These are phyloP conservation scores for Pulveroboletus sp. DNA, from an alignment of 768 basidiomycete species.

Conservation along the genomic window DNA sequence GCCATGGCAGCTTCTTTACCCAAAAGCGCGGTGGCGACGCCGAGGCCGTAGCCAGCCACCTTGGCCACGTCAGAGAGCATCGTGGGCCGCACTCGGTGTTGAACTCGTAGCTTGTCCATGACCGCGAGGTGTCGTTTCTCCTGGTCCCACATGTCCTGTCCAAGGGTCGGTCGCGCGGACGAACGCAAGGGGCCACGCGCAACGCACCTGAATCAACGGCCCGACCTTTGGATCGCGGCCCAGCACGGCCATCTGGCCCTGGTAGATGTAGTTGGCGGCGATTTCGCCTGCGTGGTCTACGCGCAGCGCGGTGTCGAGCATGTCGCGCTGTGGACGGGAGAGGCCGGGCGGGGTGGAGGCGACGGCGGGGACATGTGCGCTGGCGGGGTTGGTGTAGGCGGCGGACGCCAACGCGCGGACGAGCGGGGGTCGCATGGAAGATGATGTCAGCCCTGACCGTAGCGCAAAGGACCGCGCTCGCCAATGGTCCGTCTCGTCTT, in stretches of 20 bases:
- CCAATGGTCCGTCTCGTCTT: conserved; percentile 31
- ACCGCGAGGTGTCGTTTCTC: conserved; percentile 88
- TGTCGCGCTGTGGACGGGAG: conserved; percentile 43
- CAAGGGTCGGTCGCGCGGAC: conserved; percentile 1
- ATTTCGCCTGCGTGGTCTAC: conserved; percentile 96
- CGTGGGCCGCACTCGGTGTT: conserved; percentile 84
- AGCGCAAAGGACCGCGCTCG: conserved; percentile 34
- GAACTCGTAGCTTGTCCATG: conserved; percentile 79
- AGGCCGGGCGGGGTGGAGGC: conserved; percentile 55
- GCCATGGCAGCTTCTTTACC: conserved; percentile 96
- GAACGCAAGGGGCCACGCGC: neutral
- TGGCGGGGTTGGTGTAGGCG: conserved; percentile 43
- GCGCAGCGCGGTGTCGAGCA: conserved; percentile 66
- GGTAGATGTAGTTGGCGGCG: conserved; percentile 94
- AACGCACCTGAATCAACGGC: conserved; percentile 69
- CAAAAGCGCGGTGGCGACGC: conserved; percentile 80
- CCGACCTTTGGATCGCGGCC: conserved; percentile 52
- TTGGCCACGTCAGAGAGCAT: conserved; percentile 81
- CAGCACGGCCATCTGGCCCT: conserved; percentile 77
- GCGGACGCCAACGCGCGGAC: conserved; percentile 38
- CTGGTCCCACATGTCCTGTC: conserved; percentile 96
- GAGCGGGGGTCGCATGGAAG: conserved; percentile 14
- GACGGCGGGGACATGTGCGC: conserved; percentile 37
- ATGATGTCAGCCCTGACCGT: conserved; percentile 24
- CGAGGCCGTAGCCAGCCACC: conserved; percentile 81